Evolutionary conservation across 495 filamentous ascomycete genomes (phyloP), one percentile per base, ranked within the genome.

Genomic region (Barbatosphaeria neglecta): DNA sequence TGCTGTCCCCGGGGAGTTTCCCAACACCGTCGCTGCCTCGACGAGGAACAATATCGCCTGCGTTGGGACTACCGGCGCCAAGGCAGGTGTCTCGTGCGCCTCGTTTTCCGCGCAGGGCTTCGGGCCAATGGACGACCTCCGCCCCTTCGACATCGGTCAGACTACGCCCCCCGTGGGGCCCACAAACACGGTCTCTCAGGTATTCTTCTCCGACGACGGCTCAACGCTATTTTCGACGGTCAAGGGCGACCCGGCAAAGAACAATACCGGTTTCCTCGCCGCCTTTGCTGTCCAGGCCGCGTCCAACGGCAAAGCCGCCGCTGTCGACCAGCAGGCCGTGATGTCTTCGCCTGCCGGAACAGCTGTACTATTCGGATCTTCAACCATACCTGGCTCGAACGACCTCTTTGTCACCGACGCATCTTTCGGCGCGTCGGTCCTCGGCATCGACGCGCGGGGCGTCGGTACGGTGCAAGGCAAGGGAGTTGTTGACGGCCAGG

Each of bases 191-290:
- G 59, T 80, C 13, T 74, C 74, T 0, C 72, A 81, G 5, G 65
- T 67, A 3, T 71, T 75, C 56, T 81, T 80, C 64, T 73, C 70
- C 24, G 59, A 53, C 16, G 74, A 79, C 55, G 69, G 73, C 47
- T 55, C 51, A 5, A 63, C 59, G 7, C 60, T 82, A 10, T 53
- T 74, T 31, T 71, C 74, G 7, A 76, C 69, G 1, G 76, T 81
- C 19, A 82, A 82, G 60, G 77, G 77, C 15, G 60, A 77, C 46
- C 66, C 72, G 0, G 52, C 54, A 0, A 53, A 45, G 8, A 79
- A 75, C 55, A 75, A 71, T 44, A 73, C 72, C 0, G 76, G 76
- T 2, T 80, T 75, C 48, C 41, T 81, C 16, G 69, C 74, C 3
- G 53, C 60, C 7, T 75, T 75, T 45, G 54, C 69, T 4, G 61